Base-by-base conservation (phyloP, 2,329 filamentous ascomycete genomes). In the Monilinia vaccinii-corymbosi region DNA sequence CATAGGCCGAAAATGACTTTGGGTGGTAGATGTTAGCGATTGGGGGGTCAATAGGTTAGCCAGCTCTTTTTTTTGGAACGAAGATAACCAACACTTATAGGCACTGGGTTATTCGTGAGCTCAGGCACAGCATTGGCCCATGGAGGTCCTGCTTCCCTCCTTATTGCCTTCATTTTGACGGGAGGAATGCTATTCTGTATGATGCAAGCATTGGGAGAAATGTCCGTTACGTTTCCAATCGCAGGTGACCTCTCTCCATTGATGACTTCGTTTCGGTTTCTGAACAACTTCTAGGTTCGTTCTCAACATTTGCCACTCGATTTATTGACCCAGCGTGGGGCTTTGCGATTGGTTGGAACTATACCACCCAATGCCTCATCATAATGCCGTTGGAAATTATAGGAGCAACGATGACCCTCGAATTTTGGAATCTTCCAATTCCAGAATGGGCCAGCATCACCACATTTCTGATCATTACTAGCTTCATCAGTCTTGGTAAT, bases 291-390 rank as follows among this genome's bases (percentile, higher is more conserved):
- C 9, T 38, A 59, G 56, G 56, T 60, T 95, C 91, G 5, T 97
- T 97, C 71, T 89, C 90, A 2, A 86, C 91, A 9, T 97, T 92
- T 76, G 93, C 91, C 14, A 96, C 91, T 25, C 84, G 93, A 18
- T 97, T 97, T 69, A 76, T 97, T n/a, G 92, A 97, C 69, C 93
- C 92, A 0, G 92, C 92, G 0, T 96, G 90, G 91, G 92, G 91
- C 0, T 96, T 96, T 70, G 89, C 91, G 49, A 92, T 94, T 86
- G 91, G 91, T 14, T 96, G 90, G 91, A 96, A 95, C 80, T 95
- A 96, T 73, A 89, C 89, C 3, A 72, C 96, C 64, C 88, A 94
- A 74, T 96, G 91, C 91, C 79, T 95, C 1, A 81, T 91, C 48
- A 84, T 91, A 0, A 75, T 96, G 53, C 91, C 91, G 0, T 78